These are phyloP conservation scores for Brassica rapa DNA, from an alignment of 345 rosid species.

Conservation along the genomic window DNA sequence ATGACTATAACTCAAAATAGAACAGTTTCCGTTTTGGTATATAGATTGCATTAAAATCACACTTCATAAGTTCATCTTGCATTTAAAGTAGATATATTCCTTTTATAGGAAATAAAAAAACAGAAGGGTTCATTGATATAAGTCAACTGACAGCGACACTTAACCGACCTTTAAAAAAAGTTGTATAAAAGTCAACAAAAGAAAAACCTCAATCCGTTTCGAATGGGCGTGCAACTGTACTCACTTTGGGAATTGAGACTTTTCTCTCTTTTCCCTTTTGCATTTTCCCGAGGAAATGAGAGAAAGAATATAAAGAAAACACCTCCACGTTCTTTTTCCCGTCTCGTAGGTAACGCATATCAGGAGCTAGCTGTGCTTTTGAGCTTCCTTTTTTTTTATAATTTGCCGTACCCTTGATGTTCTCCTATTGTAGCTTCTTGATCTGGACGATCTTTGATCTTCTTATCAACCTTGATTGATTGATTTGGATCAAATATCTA, in stretches of 20 bases:
- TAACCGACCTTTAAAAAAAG: no score
- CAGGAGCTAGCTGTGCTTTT: conserved; percentile 33
- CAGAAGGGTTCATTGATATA: neutral
- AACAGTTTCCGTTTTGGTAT: neutral
- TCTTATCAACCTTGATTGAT: neutral
- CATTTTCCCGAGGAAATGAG: conserved; percentile 34
- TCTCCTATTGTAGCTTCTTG: conserved; percentile 9
- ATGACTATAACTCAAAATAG: neutral
- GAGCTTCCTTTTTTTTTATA: neutral
- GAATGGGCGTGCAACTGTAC: neutral
- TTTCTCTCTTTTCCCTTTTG: neutral
- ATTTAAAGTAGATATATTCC: neutral
- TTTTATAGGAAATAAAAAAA: neutral
- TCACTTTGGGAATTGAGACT: conserved; percentile 14
- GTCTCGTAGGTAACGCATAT: conserved; percentile 45
- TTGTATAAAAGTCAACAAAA: no score
- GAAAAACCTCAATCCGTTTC: conserved; percentile 6
- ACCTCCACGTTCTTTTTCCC: conserved; percentile 43
- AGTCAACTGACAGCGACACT: neutral
- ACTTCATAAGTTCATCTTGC: neutral
- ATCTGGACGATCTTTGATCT: conserved; percentile 12
- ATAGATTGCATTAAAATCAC: neutral
- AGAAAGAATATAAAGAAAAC: conserved; percentile 33
- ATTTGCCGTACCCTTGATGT: conserved; percentile 4
- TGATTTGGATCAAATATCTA: neutral